phyloP scores from a whole-genome alignment of 805 yeast species.

The Wickerhamomyces queroliae region DNA sequence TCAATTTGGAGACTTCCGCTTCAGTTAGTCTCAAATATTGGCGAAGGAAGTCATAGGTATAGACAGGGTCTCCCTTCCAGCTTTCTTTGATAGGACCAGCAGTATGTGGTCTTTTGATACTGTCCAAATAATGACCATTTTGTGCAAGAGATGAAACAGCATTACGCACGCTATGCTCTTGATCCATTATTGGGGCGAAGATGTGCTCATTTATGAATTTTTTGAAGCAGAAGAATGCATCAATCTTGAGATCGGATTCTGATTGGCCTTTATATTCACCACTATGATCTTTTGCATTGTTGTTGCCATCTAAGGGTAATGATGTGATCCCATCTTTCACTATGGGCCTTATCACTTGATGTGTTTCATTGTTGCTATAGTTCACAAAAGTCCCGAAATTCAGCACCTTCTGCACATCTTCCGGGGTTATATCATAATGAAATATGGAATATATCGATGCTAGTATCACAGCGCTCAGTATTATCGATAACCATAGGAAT shows the following conservation, averaged over 20 bases:
- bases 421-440: background rate
- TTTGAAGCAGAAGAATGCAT: background rate
- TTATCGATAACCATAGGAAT: background rate
- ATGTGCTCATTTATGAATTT: background rate
- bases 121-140: slow-evolving; percentile 7
- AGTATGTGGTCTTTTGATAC: slow-evolving; percentile 10
- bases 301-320: no score
- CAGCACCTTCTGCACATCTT: background rate
- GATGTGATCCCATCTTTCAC: no score
- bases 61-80: slow-evolving; percentile 9
- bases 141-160: background rate
- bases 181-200: slow-evolving; percentile 7
- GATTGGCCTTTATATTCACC: no score
- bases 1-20: slow-evolving; percentile 5
- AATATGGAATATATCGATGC: background rate
- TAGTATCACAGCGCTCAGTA: background rate
- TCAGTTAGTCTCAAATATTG: slow-evolving; percentile 6
- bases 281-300: no score
- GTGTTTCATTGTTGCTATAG: background rate
- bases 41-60: slow-evolving; percentile 9
- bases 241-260: no score
- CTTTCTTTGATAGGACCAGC: slow-evolving; percentile 13
- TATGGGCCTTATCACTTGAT: background rate
- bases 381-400: background rate
- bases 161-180: background rate